Conservation (phyloP, 768 basidiomycete genomes). For the Exsudoporus frostii region DNA sequence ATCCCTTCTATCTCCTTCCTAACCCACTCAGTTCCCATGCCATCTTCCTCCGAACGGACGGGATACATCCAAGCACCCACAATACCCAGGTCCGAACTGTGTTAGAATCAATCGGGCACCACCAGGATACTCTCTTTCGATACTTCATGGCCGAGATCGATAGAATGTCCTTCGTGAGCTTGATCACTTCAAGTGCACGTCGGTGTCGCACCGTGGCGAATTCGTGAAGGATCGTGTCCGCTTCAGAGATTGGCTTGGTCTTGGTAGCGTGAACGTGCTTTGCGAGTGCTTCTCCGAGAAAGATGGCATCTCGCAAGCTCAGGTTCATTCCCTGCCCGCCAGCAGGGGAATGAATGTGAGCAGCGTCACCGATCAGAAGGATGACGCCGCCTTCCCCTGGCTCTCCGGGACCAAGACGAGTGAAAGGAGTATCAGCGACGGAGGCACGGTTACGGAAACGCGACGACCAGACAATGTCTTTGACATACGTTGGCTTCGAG, state of each 20-base stretch:
- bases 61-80: slow-evolving; percentile 19
- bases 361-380: slow-evolving; percentile 44
- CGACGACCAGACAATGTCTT: slow-evolving; percentile 42
- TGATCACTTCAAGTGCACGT: slow-evolving; percentile 42
- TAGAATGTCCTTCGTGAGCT: slow-evolving; percentile 37
- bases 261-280: slow-evolving; percentile 30
- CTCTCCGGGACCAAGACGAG: slow-evolving; percentile 22
- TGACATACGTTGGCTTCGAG: slow-evolving; percentile 32
- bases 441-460: slow-evolving; percentile 45
- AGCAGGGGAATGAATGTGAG: slow-evolving; percentile 52
- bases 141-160: slow-evolving; percentile 22
- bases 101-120: slow-evolving; percentile 25
- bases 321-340: slow-evolving; percentile 61
- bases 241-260: slow-evolving; percentile 5
- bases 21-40: slow-evolving; percentile 24
- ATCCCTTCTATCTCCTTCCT: slow-evolving; percentile 4
- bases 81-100: slow-evolving; percentile 28
- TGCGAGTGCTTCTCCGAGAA: slow-evolving; percentile 41
- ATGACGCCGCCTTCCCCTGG: slow-evolving; percentile 13
- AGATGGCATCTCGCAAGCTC: slow-evolving; percentile 52
- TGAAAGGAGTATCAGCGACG: slow-evolving; percentile 39
- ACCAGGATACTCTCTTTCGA: slow-evolving; percentile 13
- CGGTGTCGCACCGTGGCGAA: slow-evolving; percentile 37
- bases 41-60: slow-evolving; percentile 10
- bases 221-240: slow-evolving; percentile 32